Evolutionary conservation across 2,329 filamentous ascomycete genomes (phyloP).

Genomic region (Orbilia brochopaga): DNA sequence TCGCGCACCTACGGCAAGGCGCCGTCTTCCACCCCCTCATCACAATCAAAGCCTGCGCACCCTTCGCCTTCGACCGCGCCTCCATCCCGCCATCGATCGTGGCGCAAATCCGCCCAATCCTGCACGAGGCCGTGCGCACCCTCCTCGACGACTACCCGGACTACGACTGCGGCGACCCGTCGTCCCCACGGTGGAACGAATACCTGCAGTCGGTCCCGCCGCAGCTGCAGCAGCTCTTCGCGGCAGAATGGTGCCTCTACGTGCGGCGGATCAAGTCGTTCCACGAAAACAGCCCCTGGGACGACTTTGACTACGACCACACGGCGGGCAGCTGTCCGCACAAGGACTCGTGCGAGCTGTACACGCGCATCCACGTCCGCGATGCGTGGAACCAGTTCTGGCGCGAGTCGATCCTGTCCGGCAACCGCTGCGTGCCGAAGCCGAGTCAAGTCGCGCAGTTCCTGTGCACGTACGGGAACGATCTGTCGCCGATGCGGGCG

Average conservation of each 20-base stretch:
- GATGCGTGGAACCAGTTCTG: constrained; percentile 49
- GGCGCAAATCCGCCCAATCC: constrained; percentile 43
- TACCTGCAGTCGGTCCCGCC: constrained; percentile 45
- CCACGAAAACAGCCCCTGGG: constrained; percentile 50
- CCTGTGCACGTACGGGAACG: constrained; percentile 44
- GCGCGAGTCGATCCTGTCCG: constrained; percentile 43
- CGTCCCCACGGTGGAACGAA: constrained; percentile 33
- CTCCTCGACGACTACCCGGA: constrained; percentile 50
- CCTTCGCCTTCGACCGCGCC: constrained; percentile 35
- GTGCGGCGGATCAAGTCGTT: constrained; percentile 49
- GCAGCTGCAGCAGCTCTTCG: constrained; percentile 38
- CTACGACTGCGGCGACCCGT: constrained; percentile 47
- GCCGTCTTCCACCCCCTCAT: constrained; percentile 43
- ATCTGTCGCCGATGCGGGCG: constrained; percentile 11
- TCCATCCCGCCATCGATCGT: constrained; percentile 27
- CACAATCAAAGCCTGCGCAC: constrained; percentile 47
- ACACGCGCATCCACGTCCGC: constrained; percentile 42
- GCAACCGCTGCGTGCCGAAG: constrained; percentile 48
- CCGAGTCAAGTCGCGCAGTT: constrained; percentile 49
- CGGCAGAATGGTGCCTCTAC: constrained; percentile 46
- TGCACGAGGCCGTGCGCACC: constrained; percentile 49
- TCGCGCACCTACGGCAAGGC: constrained; percentile 41
- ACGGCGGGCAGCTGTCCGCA: constrained; percentile 30
- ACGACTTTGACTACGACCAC: constrained; percentile 51
- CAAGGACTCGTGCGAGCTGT: constrained; percentile 43